These are phyloP conservation scores for Glycine soja DNA, from an alignment of 306 rosid species.

Conservation along the genomic window DNA sequence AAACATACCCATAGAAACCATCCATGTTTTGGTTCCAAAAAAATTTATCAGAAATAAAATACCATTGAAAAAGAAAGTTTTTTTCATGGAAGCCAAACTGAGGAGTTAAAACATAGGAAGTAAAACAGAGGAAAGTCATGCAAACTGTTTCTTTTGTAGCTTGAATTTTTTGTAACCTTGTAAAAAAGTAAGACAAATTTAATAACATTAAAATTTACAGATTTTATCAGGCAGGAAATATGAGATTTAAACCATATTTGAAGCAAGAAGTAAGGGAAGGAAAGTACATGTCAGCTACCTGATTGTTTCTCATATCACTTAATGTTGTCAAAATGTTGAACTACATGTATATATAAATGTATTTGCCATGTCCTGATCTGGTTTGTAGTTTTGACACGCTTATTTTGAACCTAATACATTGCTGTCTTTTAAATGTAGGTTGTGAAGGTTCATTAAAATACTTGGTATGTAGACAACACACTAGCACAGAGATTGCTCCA, in stretches of 20 bases:
- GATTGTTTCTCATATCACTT: too few relatives aligned
- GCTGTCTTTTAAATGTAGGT: too few relatives aligned
- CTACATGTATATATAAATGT: too few relatives aligned
- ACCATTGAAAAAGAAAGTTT: constrained; percentile 47
- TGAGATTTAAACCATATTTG: background rate
- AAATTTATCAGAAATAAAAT: constrained; percentile 17
- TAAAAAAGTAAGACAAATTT: background rate
- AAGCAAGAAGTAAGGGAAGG: constrained; percentile 9
- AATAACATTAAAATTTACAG: background rate
- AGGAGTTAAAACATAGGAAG: too few relatives aligned
- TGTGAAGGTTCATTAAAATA: too few relatives aligned
- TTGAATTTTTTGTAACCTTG: constrained; percentile 42
- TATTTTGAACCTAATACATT: too few relatives aligned
- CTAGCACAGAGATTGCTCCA: too few relatives aligned
- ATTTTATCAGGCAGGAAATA: background rate
- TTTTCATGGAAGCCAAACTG: background rate
- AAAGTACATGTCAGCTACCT: background rate
- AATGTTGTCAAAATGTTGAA: too few relatives aligned
- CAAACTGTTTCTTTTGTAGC: constrained; percentile 43
- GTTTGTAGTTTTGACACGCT: too few relatives aligned
- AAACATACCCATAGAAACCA: constrained; percentile 48
- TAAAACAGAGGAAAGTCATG: too few relatives aligned
- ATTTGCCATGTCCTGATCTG: too few relatives aligned
- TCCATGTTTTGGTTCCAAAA: constrained; percentile 44
- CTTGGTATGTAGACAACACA: too few relatives aligned